Base-by-base conservation (phyloP, 495 filamentous ascomycete species). In the Penicillium samsonianum region DNA sequence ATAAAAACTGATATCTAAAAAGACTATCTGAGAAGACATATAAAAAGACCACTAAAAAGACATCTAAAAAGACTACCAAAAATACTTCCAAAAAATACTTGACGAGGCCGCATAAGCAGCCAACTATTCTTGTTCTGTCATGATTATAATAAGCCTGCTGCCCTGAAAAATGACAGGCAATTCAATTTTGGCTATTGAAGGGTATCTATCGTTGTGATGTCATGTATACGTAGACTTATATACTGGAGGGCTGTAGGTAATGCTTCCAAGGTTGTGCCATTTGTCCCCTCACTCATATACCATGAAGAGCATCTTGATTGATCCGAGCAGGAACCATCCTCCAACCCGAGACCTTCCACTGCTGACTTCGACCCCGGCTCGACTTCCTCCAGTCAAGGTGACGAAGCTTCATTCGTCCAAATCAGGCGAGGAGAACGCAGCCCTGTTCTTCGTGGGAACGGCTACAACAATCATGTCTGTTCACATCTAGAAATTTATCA, bases 391-490 rank as follows among this genome's bases (percentile, higher is more conserved):
- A 4, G 67, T 73, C 8, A 80, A 76, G 57, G 62, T 70, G 17
- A 73, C 58, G 11, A 78, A 81, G 57, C 42, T 69, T 12, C 71
- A 82, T 59, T 79, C 81, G 10, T 65, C 59, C 20, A 67, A 58
- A 12, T 57, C 65, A 20, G 69, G 67, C 0, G 58, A 60, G 7
- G 73, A 81, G 28, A 79, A 80, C 61, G 79, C 78, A 3, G 72
- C 73, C 1, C 33, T 84, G 25, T 73, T 71, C 54, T 90, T 88
- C 58, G 78, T 89, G 45, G 87, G 88, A 35, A 89, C 77, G 1
- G 86, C 87, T 22, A 89, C 87, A 1, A 86, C 82, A 0, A 76
- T 90, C 19, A 70, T 90, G 77, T 80, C 52, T 10, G 65, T 67
- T 16, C 40, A 2, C 0, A 25, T 44, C 35, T 22, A 19, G 8